Conservation (phyloP, 2,329 filamentous ascomycete genomes). For the Didymosphaeria variabile region DNA sequence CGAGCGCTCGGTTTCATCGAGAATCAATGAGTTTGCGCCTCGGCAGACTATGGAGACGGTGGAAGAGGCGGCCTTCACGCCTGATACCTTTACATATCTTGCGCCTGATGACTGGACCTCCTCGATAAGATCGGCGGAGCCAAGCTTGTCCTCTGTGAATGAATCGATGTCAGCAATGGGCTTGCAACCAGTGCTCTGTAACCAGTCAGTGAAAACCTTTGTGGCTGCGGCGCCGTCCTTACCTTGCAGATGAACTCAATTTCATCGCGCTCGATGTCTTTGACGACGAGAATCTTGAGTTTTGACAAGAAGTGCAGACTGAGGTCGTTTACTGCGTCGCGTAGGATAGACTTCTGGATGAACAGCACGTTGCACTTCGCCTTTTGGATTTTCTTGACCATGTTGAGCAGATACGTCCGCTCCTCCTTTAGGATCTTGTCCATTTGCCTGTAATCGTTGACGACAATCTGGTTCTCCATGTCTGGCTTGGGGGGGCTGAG, state of each 20-base stretch:
- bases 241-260: constrained; percentile 98
- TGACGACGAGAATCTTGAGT: constrained; percentile 92
- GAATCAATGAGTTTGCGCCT: constrained; percentile 90
- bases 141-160: constrained; percentile 98
- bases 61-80: constrained; percentile 82
- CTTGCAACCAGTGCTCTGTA: constrained; percentile 89
- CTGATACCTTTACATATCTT: constrained; percentile 93
- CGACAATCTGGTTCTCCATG: constrained; percentile 99
- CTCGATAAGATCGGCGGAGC: constrained; percentile 90
- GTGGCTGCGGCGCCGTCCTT: constrained; percentile 11
- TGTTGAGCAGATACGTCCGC: constrained; percentile 95
- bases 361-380: constrained; percentile 98
- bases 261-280: constrained; percentile 98
- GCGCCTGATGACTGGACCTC: constrained; percentile 88
- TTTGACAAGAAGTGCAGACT: constrained; percentile 97
- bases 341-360: constrained; percentile 97
- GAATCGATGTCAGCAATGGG: constrained; percentile 98
- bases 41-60: constrained; percentile 95
- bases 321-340: constrained; percentile 97
- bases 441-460: constrained; percentile 99
- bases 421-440: constrained; percentile 99
- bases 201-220: constrained; percentile 15
- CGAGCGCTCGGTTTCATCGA: constrained; percentile 96
- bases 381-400: constrained; percentile 99
- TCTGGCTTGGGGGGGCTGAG: constrained; percentile 97